Evolutionary conservation across 352 stramenopile species (phyloP), one percentile per base, ranked within the genome.

Genomic region (Globisporangium uncinulatum): DNA sequence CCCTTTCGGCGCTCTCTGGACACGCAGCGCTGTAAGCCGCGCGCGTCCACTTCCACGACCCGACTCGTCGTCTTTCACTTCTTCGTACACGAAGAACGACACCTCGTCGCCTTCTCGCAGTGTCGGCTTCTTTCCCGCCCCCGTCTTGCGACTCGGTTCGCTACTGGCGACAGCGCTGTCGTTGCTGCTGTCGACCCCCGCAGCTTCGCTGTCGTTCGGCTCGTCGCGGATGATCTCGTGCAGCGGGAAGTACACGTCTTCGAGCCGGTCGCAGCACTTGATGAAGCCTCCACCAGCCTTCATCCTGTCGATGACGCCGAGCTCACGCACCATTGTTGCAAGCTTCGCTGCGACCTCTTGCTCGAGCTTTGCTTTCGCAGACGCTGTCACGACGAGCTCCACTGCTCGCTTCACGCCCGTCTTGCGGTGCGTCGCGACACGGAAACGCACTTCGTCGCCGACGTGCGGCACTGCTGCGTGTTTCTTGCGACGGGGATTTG

Each of bases 61-160:
- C 0, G 67, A 73, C 0, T 81, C 67, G 20, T 77, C 70, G 21
- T 86, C 79, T 19, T 77, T 68, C 36, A 1, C 24, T 29, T 89
- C 83, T 56, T 88, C 78, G 37, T 86, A 81, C 20, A 92, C 76
- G 42, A 76, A 90, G 63, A 92, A 92, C 46, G 83, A 90, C 0
- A 92, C 81, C 52, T 89, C 74, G 56, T 89, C 81, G 15, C 81
- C 76, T 31, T 89, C 76, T 7, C 73, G 75, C 10, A 92, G 41
- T 13, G 37, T 14, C 15, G 34, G 48, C 44, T 58, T 59, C 24
- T 54, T 65, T 4, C 45, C 37, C 9, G 45, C 36, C 15, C 32
- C 47, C 34, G 73, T 75, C 17, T 41, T 39, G 10, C 53, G 52
- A 50, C 57, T 9, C 48, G 47, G 17, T 50, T 65, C 13, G 17